Conservation (phyloP, 1,284 basidiomycete species). For the Chondrostereum purpureum region DNA sequence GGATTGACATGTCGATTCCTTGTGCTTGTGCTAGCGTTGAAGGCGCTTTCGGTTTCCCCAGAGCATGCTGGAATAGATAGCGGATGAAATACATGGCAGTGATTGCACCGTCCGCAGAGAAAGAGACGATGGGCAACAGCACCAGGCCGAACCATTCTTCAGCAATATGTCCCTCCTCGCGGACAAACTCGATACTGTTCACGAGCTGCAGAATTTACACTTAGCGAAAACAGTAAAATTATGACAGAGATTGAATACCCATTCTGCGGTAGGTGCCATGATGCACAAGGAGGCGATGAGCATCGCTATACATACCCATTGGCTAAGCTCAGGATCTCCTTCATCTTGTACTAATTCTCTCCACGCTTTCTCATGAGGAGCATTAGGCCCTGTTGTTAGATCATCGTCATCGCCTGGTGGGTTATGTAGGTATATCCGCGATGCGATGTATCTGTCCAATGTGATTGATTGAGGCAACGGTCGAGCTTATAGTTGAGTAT, state of each 20-base stretch:
- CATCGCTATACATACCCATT: conserved; percentile 34
- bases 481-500: background rate
- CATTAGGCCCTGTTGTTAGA: conserved; percentile 23
- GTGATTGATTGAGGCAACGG: background rate
- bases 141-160: conserved; percentile 69
- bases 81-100: conserved; percentile 46
- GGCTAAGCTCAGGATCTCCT: conserved; percentile 33
- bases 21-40: conserved; percentile 47
- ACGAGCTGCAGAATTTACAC: conserved; percentile 50
- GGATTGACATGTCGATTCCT: conserved; percentile 61
- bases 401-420: conserved; percentile 39
- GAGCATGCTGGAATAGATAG: conserved; percentile 26
- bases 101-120: conserved; percentile 58
- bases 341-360: conserved; percentile 24
- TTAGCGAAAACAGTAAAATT: background rate
- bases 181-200: conserved; percentile 50
- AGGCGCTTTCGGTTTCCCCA: conserved; percentile 33
- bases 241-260: conserved; percentile 23
- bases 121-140: conserved; percentile 62
- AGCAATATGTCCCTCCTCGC: conserved; percentile 32
- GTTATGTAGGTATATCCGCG: conserved; percentile 40
- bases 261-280: conserved; percentile 40
- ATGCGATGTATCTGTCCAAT: conserved; percentile 32
- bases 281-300: conserved; percentile 31
- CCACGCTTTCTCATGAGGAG: conserved; percentile 24